Evolutionary conservation across 163 green algal species (phyloP), one percentile per base, ranked within the genome.

Genomic region (Coccomyxa subellipsoidea): DNA sequence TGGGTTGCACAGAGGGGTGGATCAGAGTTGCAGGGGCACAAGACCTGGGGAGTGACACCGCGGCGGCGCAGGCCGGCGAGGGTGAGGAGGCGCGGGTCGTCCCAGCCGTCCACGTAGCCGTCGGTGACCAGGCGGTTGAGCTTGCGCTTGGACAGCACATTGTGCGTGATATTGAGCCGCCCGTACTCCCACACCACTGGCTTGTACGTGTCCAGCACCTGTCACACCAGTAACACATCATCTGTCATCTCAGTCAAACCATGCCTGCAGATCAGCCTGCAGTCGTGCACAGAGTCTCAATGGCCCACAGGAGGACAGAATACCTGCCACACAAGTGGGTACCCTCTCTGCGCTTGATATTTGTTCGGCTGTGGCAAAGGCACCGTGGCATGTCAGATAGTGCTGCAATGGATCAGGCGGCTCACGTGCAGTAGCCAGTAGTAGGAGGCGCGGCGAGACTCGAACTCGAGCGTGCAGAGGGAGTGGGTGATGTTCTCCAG

Each of bases 391-490:
- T 59, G 23, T 59, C 15, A 59, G 23, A 12, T 27, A 59, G 47
- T 18, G 47, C 4, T 27, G 47, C 47, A 18, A 1, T 59, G 47
- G 23, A 59, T 18, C 66, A n/a, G 66, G 66, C 21, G 27, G 66
- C 82, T 32, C 82, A 91, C 92, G 77, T 98, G 89, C 23, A 98
- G 89, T 73, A 98, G 90, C 94, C 97, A 99, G 90, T 97, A 99
- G 90, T 99, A 99, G 36, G 92, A 97, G 29, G 97, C 96, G 31
- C 97, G 89, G 4, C 97, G 87, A 10, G 90, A 90, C 89, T 99
- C 95, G 89, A 99, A 99, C 89, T 99, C 97, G 47, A 99, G 90
- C 23, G 97, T 99, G 91, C 97, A 99, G 81, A 99, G 90, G 15
- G 97, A 99, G 90, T 99, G 97, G 1, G 95, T 98, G 84, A 99